Evolutionary conservation across 1,284 basidiomycete genomes (phyloP), one percentile per base, ranked within the genome.

Genomic region (Boletus sp.): DNA sequence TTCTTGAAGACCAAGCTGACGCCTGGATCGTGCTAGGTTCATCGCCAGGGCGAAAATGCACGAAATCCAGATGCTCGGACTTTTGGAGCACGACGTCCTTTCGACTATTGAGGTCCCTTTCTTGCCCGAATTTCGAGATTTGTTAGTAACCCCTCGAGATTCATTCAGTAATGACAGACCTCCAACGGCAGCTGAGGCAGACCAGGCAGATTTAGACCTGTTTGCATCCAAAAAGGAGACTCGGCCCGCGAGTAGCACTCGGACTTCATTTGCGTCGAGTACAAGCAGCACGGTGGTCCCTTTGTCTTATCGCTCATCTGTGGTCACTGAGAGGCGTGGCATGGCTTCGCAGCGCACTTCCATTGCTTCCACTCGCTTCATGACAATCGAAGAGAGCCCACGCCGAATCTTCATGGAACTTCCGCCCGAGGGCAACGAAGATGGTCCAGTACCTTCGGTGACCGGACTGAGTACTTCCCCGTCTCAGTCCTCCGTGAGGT

Each of bases 31-130:
- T 41, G 37, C 20, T 53, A 90, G 88, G 55, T 97, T 96, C 62
- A 76, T 96, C 22, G 85, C 91, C 2, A 82, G 92, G 35, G 91
- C 89, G 32, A 91, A 90, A 69, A 94, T 96, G 91, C 88, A 91
- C 58, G 88, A 94, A 62, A 92, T 95, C 38, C 88, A 95, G 62
- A 94, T 91, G 88, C 77, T 95, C 8, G 93, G 93, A 4, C 73
- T 94, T 8, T 73, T 95, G 40, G 91, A 93, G 57, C 88, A 94
- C 61, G 93, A 93, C 61, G 84, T 92, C 26, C 82, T 88, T 25
- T 80, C 88, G 14, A 88, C 86, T 53, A 94, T 95, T 49, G 88
- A 87, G 52, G 82, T 92, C 12, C 91, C 91, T 4, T 80, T 82
- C 60, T 71, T 92, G 6, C 73, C 76, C 4, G 76, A 75, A 29